A percentile compares a stretch with the other conserved stretches of the same genome.
These are phyloP conservation scores for Calonectria pseudoturangicola DNA, from an alignment of 2,329 filamentous ascomycete genomes.

Conservation along the genomic window DNA sequence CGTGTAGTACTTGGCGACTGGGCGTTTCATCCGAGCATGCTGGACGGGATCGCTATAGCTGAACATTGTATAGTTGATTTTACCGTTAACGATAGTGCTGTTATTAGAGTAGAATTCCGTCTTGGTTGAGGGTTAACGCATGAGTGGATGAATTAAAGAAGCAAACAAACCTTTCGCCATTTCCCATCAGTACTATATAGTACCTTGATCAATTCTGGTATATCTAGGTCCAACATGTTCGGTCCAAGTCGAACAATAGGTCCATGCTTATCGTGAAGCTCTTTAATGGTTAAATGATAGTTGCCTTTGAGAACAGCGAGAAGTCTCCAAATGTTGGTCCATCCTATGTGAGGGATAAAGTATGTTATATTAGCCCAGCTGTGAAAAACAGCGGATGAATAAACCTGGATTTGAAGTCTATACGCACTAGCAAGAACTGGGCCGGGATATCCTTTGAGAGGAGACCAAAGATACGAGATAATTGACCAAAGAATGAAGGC, in stretches of 20 bases:
- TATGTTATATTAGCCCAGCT: background rate
- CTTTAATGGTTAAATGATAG: background rate
- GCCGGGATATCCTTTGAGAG: background rate
- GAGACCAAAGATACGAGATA: background rate
- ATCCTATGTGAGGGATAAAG: background rate
- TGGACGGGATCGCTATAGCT: background rate
- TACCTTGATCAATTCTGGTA: background rate
- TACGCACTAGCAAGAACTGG: background rate
- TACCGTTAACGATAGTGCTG: background rate
- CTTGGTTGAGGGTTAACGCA: background rate
- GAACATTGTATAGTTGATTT: background rate
- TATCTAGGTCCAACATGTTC: background rate
- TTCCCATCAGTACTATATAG: background rate
- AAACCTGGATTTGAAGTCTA: background rate
- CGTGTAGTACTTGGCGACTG: background rate
- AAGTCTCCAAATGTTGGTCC: background rate
- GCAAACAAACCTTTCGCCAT: background rate
- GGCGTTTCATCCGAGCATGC: background rate
- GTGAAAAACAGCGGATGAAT: background rate
- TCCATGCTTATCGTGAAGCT: background rate
- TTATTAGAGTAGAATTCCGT: background rate
- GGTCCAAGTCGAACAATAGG: background rate
- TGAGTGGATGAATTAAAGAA: background rate
- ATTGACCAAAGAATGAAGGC: background rate
- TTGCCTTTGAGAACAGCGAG: background rate